These are phyloP conservation scores for Neurospora africana DNA, from an alignment of 495 filamentous ascomycete genomes.

Conservation along the genomic window DNA sequence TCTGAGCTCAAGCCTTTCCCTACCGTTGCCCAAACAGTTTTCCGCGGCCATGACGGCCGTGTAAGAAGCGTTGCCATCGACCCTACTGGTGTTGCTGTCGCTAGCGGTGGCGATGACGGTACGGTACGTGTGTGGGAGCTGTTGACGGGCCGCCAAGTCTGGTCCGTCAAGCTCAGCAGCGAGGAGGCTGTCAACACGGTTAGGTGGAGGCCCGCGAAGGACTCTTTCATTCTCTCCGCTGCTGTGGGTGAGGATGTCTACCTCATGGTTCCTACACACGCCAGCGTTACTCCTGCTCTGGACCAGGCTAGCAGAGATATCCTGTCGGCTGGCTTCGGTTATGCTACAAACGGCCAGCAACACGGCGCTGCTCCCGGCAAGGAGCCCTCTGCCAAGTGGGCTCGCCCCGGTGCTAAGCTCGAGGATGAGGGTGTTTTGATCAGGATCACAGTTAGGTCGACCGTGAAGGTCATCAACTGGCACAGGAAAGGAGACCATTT, in stretches of 20 bases:
- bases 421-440: conserved; percentile 68
- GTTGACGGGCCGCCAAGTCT: conserved; percentile 74
- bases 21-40: conserved; percentile 72
- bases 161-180: conserved; percentile 67
- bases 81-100: conserved; percentile 29
- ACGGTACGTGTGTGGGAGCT: conserved; percentile 88
- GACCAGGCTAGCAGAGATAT: conserved; percentile 64
- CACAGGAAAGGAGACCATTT: conserved; percentile 93
- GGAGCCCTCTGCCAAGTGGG: conserved; percentile 69
- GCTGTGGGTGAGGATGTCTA: conserved; percentile 77
- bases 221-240: conserved; percentile 69
- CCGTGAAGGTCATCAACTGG: conserved; percentile 86
- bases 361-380: conserved; percentile 55
- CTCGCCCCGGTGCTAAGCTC: conserved; percentile 61
- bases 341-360: conserved; percentile 59
- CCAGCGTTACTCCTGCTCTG: conserved; percentile 28
- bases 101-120: conserved; percentile 90
- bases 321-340: conserved; percentile 80
- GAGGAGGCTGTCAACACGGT: conserved; percentile 81
- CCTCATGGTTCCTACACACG: conserved; percentile 56
- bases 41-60: conserved; percentile 77
- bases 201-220: conserved; percentile 78
- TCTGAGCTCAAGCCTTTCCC: conserved; percentile 92
- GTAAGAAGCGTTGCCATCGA: conserved; percentile 67
- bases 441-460: conserved; percentile 66